These are phyloP conservation scores for Talaromyces marneffei DNA, from an alignment of 2,329 filamentous ascomycete species.

Conservation along the genomic window DNA sequence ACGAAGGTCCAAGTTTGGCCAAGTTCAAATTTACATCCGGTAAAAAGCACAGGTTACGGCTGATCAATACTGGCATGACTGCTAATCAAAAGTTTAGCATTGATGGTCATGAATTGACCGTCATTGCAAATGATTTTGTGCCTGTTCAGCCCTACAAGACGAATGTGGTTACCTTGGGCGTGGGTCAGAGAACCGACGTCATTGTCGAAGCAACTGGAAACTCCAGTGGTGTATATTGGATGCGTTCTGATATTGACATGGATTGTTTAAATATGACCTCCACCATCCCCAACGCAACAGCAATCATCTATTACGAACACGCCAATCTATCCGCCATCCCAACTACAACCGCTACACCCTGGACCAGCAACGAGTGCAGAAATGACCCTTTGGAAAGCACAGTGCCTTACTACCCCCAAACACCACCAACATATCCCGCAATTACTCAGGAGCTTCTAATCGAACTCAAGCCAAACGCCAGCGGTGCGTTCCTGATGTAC, in stretches of 20 bases:
- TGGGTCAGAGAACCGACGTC: not conserved
- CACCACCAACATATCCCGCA: not conserved
- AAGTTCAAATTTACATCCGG: not conserved
- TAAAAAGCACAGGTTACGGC: not conserved
- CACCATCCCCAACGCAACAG: not conserved
- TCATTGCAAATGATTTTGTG: not conserved
- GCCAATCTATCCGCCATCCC: not conserved
- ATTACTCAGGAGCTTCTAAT: not conserved
- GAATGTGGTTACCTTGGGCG: not conserved
- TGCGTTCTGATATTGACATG: slow-evolving; percentile 4
- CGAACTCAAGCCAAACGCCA: not conserved
- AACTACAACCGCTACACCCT: not conserved
- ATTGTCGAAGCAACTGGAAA: not conserved
- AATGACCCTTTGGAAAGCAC: slow-evolving; percentile 19
- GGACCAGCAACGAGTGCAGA: not conserved
- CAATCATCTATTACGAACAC: not conserved
- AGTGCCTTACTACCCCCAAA: slow-evolving; percentile 20
- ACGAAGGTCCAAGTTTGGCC: not conserved
- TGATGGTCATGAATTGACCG: not conserved
- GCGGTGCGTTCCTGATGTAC: not conserved
- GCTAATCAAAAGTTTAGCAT: slow-evolving; percentile 1
- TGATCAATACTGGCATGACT: not conserved
- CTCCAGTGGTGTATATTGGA: not conserved
- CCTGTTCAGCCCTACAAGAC: slow-evolving; percentile 2
- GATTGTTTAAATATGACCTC: not conserved